phyloP scores from a whole-genome alignment of 1,284 basidiomycete genomes.

The Anthracocystis panici-leucophaei region DNA sequence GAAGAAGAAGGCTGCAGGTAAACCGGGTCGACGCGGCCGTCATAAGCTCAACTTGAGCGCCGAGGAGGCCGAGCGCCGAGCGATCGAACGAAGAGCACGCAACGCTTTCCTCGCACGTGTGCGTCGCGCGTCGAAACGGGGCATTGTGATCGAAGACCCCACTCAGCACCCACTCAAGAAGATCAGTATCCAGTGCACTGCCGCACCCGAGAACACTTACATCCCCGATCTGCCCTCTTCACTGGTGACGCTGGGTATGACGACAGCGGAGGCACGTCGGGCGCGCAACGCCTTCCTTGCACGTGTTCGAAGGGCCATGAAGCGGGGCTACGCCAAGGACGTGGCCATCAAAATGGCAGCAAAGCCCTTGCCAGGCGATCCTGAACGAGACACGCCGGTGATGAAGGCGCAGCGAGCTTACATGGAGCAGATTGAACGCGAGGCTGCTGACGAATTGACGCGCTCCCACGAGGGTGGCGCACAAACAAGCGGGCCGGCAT shows the following conservation, averaged over 20 bases:
- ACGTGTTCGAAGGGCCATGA: constrained; percentile 48
- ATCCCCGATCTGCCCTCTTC: constrained; percentile 56
- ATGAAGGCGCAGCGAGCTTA: constrained; percentile 48
- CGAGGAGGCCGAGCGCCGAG: constrained; percentile 34
- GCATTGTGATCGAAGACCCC: constrained; percentile 45
- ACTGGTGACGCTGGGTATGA: constrained; percentile 50
- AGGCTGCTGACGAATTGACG: constrained; percentile 32
- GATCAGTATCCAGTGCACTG: constrained; percentile 43
- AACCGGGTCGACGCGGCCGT: constrained; percentile 30
- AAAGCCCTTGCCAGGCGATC: constrained; percentile 42
- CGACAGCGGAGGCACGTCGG: constrained; percentile 50
- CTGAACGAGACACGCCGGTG: constrained; percentile 42
- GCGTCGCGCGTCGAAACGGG: constrained; percentile 51
- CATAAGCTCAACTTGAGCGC: constrained; percentile 33
- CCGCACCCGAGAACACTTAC: constrained; percentile 49
- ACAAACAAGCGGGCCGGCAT: neutral
- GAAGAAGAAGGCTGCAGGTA: constrained; percentile 14
- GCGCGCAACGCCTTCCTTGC: constrained; percentile 56
- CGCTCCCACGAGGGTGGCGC: neutral
- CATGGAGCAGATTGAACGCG: constrained; percentile 37
- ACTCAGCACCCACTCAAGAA: constrained; percentile 49
- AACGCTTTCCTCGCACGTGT: constrained; percentile 53
- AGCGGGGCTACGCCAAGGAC: constrained; percentile 44
- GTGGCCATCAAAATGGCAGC: constrained; percentile 51
- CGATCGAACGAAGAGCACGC: constrained; percentile 32